A percentile compares a stretch with the other conserved stretches of the same genome.
Evolutionary conservation across 164 flowering plant species (phyloP).

Genomic region (Litsea cubeba): DNA sequence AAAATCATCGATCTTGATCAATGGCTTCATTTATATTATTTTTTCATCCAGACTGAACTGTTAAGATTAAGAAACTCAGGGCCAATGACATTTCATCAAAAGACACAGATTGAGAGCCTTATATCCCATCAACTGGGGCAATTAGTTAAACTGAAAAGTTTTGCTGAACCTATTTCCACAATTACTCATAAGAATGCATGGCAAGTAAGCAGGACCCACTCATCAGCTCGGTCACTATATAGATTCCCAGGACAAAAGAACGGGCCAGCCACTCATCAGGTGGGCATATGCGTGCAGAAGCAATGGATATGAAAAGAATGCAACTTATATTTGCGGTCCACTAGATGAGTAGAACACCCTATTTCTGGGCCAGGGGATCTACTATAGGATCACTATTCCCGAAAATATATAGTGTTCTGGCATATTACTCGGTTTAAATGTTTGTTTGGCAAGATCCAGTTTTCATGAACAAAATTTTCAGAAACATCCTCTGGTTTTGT

Average conservation of each 20-base stretch:
- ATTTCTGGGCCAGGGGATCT: too few relatives aligned
- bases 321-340: background rate
- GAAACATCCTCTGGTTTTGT: background rate
- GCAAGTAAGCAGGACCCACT: background rate
- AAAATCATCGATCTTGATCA: background rate
- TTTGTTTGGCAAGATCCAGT: background rate
- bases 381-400: too few relatives aligned
- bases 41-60: background rate
- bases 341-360: background rate
- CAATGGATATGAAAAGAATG: background rate
- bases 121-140: too few relatives aligned
- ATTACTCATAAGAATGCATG: background rate
- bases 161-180: background rate
- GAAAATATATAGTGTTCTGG: too few relatives aligned
- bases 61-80: background rate
- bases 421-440: too few relatives aligned
- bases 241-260: background rate
- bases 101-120: too few relatives aligned
- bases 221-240: background rate
- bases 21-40: background rate
- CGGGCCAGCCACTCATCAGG: background rate
- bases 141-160: background rate
- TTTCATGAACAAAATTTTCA: background rate
- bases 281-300: background rate
- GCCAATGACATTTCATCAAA: too few relatives aligned